A percentile compares a stretch with the other conserved stretches of the same genome.
Conservation (phyloP, 495 filamentous ascomycete species). For the Penicillium bialowiezense region DNA sequence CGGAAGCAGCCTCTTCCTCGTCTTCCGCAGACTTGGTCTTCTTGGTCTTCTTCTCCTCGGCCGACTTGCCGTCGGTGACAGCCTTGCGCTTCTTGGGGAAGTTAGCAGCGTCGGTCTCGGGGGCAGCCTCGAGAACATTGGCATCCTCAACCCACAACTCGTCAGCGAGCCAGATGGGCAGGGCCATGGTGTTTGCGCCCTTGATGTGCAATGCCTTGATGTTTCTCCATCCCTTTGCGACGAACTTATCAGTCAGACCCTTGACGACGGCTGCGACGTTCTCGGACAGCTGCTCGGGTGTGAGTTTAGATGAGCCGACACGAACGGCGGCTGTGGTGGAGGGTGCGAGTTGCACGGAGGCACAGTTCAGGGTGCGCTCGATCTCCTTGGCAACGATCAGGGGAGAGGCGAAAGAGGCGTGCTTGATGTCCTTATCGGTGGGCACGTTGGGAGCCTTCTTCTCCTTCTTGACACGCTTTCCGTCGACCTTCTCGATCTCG, state of each 20-base stretch:
- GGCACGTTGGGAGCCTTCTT: constrained; percentile 29
- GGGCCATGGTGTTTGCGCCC: constrained; percentile 74
- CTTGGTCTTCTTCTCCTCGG: constrained; percentile 57
- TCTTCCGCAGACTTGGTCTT: constrained; percentile 43
- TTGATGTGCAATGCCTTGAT: constrained; percentile 85
- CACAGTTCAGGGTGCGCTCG: constrained; percentile 63
- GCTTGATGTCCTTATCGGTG: constrained; percentile 32
- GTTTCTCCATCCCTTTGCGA: constrained; percentile 81
- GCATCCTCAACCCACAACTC: constrained; percentile 84
- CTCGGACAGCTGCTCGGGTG: constrained; percentile 68
- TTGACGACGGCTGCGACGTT: constrained; percentile 73
- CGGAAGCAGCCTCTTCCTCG: constrained; percentile 47
- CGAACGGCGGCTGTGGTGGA: constrained; percentile 63
- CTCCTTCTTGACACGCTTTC: constrained; percentile 60
- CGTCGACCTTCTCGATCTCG: constrained; percentile 60
- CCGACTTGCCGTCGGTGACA: constrained; percentile 53
- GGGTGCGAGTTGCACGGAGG: constrained; percentile 71
- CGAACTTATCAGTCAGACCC: constrained; percentile 68
- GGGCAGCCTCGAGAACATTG: constrained; percentile 66
- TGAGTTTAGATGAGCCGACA: constrained; percentile 69
- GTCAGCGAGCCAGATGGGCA: constrained; percentile 88
- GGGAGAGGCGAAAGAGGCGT: constrained; percentile 43
- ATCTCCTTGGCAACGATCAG: constrained; percentile 66
- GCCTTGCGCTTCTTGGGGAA: constrained; percentile 65
- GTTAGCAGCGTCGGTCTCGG: constrained; percentile 48